A percentile compares a stretch with the other conserved stretches of the same genome.
phyloP scores from a whole-genome alignment of 257 asterid genomes.

The Gynochthodes officinalis region DNA sequence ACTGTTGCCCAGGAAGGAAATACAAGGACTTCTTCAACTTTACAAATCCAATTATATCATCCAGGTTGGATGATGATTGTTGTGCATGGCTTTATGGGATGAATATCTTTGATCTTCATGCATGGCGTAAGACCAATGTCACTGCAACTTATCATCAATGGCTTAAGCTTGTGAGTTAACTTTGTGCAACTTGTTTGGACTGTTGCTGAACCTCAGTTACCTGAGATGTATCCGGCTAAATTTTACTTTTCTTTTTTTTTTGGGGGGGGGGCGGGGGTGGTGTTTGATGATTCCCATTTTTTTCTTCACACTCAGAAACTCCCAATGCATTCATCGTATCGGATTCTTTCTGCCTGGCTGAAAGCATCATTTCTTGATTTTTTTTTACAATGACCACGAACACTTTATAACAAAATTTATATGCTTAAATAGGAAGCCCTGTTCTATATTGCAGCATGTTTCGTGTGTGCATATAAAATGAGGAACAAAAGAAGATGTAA shows the following conservation, averaged over 20 bases:
- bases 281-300: neutral
- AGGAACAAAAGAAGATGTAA: neutral
- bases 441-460: neutral
- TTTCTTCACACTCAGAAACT: no score
- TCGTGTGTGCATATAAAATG: neutral
- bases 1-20: constrained; percentile 66
- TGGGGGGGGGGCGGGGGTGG: no score
- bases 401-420: neutral
- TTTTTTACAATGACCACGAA: neutral
- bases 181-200: constrained; percentile 4
- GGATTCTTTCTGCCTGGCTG: no score
- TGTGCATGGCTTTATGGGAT: constrained; percentile 88
- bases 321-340: no score
- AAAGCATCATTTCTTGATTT: no score
- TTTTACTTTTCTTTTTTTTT: neutral
- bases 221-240: neutral
- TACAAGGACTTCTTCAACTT: constrained; percentile 71
- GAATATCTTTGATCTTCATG: constrained; percentile 66
- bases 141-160: constrained; percentile 71
- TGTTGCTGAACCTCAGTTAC: neutral
- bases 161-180: constrained; percentile 72
- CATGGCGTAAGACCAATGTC: constrained; percentile 71
- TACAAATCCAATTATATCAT: constrained; percentile 50
- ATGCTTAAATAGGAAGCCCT: neutral
- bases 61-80: constrained; percentile 39